Percentiles rank a stretch among this genome's conserved stretches.
Evolutionary conservation across 2,329 filamentous ascomycete genomes (phyloP).

Genomic region (Cercospora sojina): DNA sequence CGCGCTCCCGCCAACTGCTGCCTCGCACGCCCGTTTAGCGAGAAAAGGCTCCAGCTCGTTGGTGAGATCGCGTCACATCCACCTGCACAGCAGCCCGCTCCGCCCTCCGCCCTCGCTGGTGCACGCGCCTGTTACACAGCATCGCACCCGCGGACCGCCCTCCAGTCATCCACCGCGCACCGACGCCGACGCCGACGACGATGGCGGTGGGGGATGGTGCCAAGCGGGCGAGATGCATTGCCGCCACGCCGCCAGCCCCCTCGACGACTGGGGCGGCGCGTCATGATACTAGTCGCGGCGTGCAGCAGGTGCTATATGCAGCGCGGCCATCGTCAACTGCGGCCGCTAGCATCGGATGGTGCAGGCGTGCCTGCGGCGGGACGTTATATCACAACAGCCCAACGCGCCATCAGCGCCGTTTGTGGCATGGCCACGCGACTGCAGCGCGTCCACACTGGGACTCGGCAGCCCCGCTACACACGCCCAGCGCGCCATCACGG

Average conservation of each 20-base stretch:
- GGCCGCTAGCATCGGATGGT: background rate
- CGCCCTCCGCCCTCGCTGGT: background rate
- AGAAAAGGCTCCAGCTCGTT: background rate
- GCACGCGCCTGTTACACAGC: background rate
- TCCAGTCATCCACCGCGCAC: too few species aligned
- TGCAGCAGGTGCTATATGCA: constrained; percentile 9
- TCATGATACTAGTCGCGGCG: constrained; percentile 6
- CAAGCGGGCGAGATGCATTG: background rate
- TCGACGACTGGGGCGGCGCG: background rate
- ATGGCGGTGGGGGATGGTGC: background rate
- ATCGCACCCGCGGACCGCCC: background rate
- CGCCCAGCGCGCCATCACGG: background rate
- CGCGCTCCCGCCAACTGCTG: background rate
- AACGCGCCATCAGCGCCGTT: background rate
- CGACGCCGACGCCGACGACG: too few species aligned
- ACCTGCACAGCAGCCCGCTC: background rate
- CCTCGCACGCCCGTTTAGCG: background rate
- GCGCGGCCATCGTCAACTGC: background rate
- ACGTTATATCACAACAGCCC: constrained; percentile 1
- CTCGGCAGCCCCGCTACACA: background rate
- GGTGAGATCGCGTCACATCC: background rate
- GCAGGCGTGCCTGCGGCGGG: background rate
- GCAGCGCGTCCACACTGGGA: background rate
- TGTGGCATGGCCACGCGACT: background rate
- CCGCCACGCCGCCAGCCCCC: background rate